Evolutionary conservation across 2,329 filamentous ascomycete genomes (phyloP).

Genomic region (Paracoccidioides brasiliensis): DNA sequence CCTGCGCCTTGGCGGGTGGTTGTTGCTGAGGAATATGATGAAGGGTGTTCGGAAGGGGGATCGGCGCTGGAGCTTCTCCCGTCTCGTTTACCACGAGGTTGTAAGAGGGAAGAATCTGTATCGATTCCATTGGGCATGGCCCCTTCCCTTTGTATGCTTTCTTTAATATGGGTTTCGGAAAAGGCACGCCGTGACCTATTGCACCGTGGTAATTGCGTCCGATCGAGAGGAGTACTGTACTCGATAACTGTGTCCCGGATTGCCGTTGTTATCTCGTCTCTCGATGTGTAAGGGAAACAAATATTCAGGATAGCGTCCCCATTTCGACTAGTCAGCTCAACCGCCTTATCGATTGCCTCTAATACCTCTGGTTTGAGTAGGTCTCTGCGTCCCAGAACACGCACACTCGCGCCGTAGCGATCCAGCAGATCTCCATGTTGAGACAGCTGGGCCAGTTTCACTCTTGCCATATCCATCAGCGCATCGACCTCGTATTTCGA

Average conservation of each 20-base stretch:
- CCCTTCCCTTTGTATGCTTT: conserved; percentile 64
- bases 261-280: conserved; percentile 86
- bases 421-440: conserved; percentile 90
- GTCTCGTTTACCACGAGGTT: not conserved
- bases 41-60: conserved; percentile 16
- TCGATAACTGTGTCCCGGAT: conserved; percentile 79
- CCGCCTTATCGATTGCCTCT: conserved; percentile 73
- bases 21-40: conserved; percentile 35
- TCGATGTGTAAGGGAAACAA: conserved; percentile 93
- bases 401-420: conserved; percentile 76
- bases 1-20: conserved; percentile 33
- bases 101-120: conserved; percentile 34
- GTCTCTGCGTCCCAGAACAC: conserved; percentile 71
- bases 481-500: conserved; percentile 94
- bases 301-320: conserved; percentile 73
- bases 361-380: conserved; percentile 78
- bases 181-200: conserved; percentile 50
- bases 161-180: conserved; percentile 73
- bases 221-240: conserved; percentile 58
- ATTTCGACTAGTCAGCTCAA: conserved; percentile 77
- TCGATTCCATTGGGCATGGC: conserved; percentile 24
- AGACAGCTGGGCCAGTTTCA: conserved; percentile 80
- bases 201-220: conserved; percentile 26
- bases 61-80: conserved; percentile 14
- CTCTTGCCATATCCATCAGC: conserved; percentile 93